Evolutionary conservation across 306 rosid species (phyloP).

Genomic region (Pyrus betulifolia): DNA sequence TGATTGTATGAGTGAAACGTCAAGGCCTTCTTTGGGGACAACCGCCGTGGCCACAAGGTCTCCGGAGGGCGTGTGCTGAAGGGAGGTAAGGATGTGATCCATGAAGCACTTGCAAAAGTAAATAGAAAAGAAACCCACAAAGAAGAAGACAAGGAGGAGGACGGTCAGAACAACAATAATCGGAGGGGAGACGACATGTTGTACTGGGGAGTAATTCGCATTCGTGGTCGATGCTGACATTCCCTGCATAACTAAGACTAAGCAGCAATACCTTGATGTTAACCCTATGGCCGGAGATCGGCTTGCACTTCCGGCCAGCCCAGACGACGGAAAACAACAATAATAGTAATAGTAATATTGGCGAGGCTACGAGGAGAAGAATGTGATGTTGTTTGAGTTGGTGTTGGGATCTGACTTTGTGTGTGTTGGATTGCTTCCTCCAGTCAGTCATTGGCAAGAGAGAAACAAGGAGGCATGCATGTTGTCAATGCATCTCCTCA

Average conservation of each 20-base stretch:
- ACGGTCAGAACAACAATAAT: slow-evolving; percentile 36
- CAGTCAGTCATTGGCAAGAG: background rate
- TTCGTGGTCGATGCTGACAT: slow-evolving; percentile 22
- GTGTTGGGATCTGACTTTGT: background rate
- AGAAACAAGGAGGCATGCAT: slow-evolving; percentile 22
- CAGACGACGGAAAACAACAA: background rate
- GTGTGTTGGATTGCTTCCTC: background rate
- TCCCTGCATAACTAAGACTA: background rate
- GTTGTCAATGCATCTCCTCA: background rate
- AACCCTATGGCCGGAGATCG: slow-evolving; percentile 15
- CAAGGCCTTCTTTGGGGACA: slow-evolving; percentile 39
- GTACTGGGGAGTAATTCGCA: background rate
- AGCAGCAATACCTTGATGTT: background rate
- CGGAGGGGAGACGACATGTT: slow-evolving; percentile 16
- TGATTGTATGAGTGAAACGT: slow-evolving; percentile 28
- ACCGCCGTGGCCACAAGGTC: slow-evolving; percentile 4
- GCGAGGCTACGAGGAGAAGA: background rate
- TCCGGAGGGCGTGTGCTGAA: slow-evolving; percentile 27
- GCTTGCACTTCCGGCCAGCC: slow-evolving; percentile 18
- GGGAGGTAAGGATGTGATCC: slow-evolving; percentile 10
- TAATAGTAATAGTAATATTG: background rate
- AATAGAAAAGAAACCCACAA: slow-evolving; percentile 36
- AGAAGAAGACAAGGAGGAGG: slow-evolving; percentile 30
- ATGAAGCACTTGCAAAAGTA: slow-evolving; percentile 42
- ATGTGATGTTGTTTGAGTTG: background rate